A percentile compares a stretch with the other conserved stretches of the same genome.
Evolutionary conservation across 2,329 filamentous ascomycete genomes (phyloP).

Genomic region (Aspergillus sp.): DNA sequence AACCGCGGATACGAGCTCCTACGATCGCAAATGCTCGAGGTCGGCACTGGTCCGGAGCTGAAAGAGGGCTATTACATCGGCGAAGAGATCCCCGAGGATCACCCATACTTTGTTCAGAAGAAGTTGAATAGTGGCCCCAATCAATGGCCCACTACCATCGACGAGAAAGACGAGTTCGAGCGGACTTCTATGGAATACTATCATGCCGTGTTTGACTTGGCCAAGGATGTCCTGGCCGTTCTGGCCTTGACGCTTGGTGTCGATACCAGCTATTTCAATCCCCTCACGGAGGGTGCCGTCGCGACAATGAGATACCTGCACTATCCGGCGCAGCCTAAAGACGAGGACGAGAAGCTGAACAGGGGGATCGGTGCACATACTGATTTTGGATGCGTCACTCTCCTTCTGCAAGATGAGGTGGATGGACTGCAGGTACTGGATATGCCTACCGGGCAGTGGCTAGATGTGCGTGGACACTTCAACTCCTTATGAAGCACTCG

Average conservation of each 20-base stretch:
- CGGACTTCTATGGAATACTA: slow-evolving; percentile 43
- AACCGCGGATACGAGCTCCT: slow-evolving; percentile 47
- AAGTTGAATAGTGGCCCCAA: slow-evolving; percentile 43
- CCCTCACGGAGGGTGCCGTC: slow-evolving; percentile 35
- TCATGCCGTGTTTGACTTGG: slow-evolving; percentile 35
- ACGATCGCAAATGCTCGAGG: slow-evolving; percentile 43
- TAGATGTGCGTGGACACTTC: slow-evolving; percentile 24
- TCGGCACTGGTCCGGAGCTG: slow-evolving; percentile 42
- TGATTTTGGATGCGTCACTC: slow-evolving; percentile 44
- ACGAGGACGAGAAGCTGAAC: slow-evolving; percentile 35
- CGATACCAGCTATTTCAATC: slow-evolving; percentile 36
- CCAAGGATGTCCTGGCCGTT: slow-evolving; percentile 42
- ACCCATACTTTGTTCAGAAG: slow-evolving; percentile 39
- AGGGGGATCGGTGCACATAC: slow-evolving; percentile 46
- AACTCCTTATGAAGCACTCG: background rate
- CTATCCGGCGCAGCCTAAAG: slow-evolving; percentile 41
- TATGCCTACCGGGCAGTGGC: slow-evolving; percentile 26
- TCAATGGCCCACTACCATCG: slow-evolving; percentile 34
- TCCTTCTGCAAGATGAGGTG: slow-evolving; percentile 43
- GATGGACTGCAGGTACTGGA: slow-evolving; percentile 39
- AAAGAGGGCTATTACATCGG: slow-evolving; percentile 48
- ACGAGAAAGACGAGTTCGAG: slow-evolving; percentile 33
- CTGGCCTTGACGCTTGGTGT: slow-evolving; percentile 43
- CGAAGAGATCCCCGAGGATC: slow-evolving; percentile 39
- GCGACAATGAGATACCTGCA: slow-evolving; percentile 46